Evolutionary conservation across 140 eudicot genomes (phyloP).

Genomic region (Flaveria floridana): DNA sequence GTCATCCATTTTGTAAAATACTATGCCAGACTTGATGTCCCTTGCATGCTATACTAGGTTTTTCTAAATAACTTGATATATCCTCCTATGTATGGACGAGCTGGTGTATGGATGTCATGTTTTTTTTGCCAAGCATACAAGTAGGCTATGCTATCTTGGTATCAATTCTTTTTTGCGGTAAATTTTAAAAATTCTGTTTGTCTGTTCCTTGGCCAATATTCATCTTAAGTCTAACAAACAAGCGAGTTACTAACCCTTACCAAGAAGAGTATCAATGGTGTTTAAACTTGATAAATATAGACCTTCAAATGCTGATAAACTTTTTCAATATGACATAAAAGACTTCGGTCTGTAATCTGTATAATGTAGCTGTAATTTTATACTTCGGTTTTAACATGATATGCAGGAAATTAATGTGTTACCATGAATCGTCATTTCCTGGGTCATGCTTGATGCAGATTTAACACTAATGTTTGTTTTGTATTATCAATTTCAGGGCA

Average conservation of each 20-base stretch:
- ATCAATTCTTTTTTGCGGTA: neutral
- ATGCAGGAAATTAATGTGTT: neutral
- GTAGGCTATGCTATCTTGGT: neutral
- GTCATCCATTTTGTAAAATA: neutral
- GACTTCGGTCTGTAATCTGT: neutral
- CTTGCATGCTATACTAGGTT: neutral
- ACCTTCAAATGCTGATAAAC: neutral
- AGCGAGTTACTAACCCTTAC: neutral
- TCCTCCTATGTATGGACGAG: neutral
- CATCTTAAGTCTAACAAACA: neutral
- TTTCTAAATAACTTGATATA: neutral
- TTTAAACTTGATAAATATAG: neutral
- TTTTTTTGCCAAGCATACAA: neutral
- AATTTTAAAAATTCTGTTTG: neutral
- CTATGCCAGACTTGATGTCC: neutral
- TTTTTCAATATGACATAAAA: neutral
- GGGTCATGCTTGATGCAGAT: constrained; percentile 10
- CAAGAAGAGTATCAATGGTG: neutral
- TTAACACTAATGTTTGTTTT: constrained; percentile 15
- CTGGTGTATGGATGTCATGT: neutral
- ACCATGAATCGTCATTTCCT: neutral
- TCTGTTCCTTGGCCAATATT: neutral
- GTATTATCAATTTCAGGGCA: constrained; percentile 53
- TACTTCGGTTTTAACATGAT: constrained; percentile 7
- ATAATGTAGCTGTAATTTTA: neutral